Conservation (phyloP, 805 yeast genomes). For the Teunomyces panamensis region DNA sequence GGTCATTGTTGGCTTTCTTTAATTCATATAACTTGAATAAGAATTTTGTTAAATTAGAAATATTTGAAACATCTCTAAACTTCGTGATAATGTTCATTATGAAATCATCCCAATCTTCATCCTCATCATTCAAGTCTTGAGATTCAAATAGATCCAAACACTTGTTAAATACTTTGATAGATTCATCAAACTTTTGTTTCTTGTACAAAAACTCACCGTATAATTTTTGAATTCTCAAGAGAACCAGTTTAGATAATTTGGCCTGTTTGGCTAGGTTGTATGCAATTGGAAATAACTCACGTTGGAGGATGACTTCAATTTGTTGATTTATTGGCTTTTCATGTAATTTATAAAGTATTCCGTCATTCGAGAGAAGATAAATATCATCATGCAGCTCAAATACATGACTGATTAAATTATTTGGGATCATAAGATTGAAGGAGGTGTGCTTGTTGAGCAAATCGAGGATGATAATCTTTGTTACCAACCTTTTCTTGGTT, state of each 20-base stretch:
- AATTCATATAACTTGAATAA: constrained; percentile 57
- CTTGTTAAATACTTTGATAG: constrained; percentile 71
- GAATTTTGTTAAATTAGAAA: constrained; percentile 59
- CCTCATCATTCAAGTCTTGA: constrained; percentile 13
- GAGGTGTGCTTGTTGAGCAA: constrained; percentile 66
- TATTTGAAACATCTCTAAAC: constrained; percentile 74
- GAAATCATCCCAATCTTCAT: constrained; percentile 33
- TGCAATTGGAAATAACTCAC: constrained; percentile 73
- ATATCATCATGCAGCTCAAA: constrained; percentile 57
- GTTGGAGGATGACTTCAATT: constrained; percentile 61
- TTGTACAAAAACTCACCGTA: constrained; percentile 74
- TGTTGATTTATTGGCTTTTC: constrained; percentile 69
- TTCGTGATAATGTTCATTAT: constrained; percentile 75
- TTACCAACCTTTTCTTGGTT: constrained; percentile 30
- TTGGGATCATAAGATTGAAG: constrained; percentile 65
- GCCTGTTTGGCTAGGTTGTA: constrained; percentile 55
- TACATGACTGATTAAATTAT: constrained; percentile 53
- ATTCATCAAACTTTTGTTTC: constrained; percentile 61
- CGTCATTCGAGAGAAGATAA: constrained; percentile 69
- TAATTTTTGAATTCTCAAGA: constrained; percentile 30
- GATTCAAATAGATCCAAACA: constrained; percentile 26
- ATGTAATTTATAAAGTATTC: constrained; percentile 62
- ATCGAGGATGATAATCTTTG: constrained; percentile 67
- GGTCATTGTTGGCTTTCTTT: constrained; percentile 67
- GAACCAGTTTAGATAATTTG: constrained; percentile 26